phyloP scores from a whole-genome alignment of 2,329 filamentous ascomycete genomes.

The Eutypella sp. region DNA sequence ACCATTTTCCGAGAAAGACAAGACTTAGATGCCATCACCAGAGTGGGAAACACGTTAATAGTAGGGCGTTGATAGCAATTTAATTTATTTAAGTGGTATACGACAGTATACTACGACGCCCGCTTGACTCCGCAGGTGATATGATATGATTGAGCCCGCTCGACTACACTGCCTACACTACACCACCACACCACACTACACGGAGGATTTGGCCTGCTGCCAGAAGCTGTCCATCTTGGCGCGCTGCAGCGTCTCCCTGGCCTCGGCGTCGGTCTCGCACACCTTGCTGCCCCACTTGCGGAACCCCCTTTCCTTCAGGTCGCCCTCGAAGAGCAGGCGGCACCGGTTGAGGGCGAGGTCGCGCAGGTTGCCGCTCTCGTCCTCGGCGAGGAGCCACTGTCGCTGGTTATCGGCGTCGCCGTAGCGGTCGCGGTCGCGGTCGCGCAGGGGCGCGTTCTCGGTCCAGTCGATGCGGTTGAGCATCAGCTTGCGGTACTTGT shows the following conservation, averaged over 20 bases:
- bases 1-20: too few relatives aligned
- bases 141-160: neutral
- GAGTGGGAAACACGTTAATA: too few relatives aligned
- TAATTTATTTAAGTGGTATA: too few relatives aligned
- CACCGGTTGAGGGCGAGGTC: conserved; percentile 81
- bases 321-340: conserved; percentile 83
- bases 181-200: conserved; percentile 17
- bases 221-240: conserved; percentile 95
- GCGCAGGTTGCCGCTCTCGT: conserved; percentile 72
- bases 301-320: conserved; percentile 74
- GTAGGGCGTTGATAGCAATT: too few relatives aligned
- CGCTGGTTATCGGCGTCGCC: conserved; percentile 50
- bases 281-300: conserved; percentile 83
- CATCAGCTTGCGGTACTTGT: conserved; percentile 88
- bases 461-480: conserved; percentile 91
- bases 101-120: neutral
- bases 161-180: neutral
- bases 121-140: neutral
- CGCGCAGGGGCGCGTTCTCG: conserved; percentile 70
- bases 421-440: conserved; percentile 55
- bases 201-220: conserved; percentile 70
- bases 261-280: conserved; percentile 90
- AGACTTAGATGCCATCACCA: too few relatives aligned
- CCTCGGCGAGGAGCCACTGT: conserved; percentile 74
- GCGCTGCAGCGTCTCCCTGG: conserved; percentile 71